Evolutionary conservation across 192 early-diverging fungal species (phyloP).

Genomic region (Rhizophagus clarus): DNA sequence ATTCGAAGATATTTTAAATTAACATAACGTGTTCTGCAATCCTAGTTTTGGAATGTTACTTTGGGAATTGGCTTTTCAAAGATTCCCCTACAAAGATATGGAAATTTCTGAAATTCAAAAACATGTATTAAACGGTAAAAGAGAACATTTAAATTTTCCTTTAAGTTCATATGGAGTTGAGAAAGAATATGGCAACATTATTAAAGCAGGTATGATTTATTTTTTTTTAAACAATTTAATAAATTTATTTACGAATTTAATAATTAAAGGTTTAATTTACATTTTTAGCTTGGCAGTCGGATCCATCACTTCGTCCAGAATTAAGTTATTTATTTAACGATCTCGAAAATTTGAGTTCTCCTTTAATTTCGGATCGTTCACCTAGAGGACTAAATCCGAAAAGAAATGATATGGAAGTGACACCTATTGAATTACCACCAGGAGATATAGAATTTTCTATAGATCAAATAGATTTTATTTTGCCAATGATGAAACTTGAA

Average conservation of each 20-base stretch:
- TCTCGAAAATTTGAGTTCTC: too few relatives aligned
- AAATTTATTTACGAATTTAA: not conserved
- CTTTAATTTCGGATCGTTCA: too few relatives aligned
- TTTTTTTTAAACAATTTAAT: not conserved
- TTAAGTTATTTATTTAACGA: too few relatives aligned
- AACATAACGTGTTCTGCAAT: too few relatives aligned
- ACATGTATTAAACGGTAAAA: not conserved
- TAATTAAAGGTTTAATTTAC: too few relatives aligned
- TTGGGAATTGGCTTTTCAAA: conserved; percentile 3
- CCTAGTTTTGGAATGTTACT: conserved; percentile 11
- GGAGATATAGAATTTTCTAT: not conserved
- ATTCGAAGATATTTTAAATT: not conserved
- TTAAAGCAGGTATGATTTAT: not conserved
- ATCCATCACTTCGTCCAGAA: too few relatives aligned
- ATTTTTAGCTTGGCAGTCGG: too few relatives aligned
- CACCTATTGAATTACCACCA: too few relatives aligned
- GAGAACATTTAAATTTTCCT: not conserved
- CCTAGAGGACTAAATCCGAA: not conserved
- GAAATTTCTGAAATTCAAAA: not conserved
- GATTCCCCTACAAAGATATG: not conserved
- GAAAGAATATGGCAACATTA: not conserved
- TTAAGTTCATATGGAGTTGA: not conserved
- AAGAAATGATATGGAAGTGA: not conserved
- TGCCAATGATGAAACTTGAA: not conserved
- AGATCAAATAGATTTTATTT: not conserved